Evolutionary conservation across 2,329 filamentous ascomycete species (phyloP).

Genomic region (Helotiales sp.): DNA sequence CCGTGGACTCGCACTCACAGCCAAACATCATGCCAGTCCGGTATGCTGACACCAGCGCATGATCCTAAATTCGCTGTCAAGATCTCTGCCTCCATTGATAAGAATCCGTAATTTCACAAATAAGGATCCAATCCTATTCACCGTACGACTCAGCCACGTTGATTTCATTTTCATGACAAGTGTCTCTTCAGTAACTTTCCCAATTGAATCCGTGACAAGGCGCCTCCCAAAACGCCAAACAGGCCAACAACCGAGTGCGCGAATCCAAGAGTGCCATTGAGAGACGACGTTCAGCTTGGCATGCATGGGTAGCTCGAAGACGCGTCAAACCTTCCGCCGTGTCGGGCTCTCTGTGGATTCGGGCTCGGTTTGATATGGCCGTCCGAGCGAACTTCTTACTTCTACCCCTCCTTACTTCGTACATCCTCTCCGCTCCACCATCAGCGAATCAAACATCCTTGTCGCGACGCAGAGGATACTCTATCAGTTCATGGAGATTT

Average conservation of each 20-base stretch:
- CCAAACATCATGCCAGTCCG: conserved; percentile 3
- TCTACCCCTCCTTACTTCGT: neutral
- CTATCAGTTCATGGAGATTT: neutral
- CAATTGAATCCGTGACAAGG: neutral
- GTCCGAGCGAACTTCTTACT: conserved; percentile 9
- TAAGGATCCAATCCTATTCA: neutral
- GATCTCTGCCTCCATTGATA: neutral
- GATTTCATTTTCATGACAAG: neutral
- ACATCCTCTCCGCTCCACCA: neutral
- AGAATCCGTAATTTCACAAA: conserved; percentile 2
- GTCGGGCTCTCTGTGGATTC: conserved; percentile 6
- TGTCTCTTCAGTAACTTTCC: neutral
- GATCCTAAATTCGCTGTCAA: neutral
- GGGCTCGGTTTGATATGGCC: conserved; percentile 1
- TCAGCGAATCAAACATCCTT: conserved; percentile 9
- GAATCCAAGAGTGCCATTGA: neutral
- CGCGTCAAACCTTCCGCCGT: neutral
- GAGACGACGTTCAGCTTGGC: neutral
- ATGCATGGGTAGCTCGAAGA: neutral
- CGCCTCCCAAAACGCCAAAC: neutral
- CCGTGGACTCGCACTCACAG: conserved; percentile 1
- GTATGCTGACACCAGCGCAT: conserved; percentile 1
- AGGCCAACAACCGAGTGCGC: neutral
- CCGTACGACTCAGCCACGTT: neutral
- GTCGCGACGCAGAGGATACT: neutral